Evolutionary conservation across 306 rosid species (phyloP).

Genomic region (Hippophae rhamnoides): DNA sequence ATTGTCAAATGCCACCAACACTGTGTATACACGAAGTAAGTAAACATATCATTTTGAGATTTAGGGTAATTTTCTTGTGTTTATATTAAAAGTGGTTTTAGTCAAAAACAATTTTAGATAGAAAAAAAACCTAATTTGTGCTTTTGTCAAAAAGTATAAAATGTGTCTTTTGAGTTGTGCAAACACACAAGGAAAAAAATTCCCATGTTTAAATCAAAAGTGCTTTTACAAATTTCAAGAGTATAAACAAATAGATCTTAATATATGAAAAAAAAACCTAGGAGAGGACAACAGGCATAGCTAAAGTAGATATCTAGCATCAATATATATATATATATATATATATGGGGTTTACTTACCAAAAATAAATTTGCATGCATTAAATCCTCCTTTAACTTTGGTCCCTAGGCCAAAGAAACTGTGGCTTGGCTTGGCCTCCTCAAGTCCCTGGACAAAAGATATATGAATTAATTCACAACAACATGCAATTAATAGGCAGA

Average conservation of each 20-base stretch:
- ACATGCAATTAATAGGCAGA: background rate
- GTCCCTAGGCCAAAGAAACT: conserved; percentile 21
- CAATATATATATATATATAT: background rate
- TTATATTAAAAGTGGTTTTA: too few relatives aligned
- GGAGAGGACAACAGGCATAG: background rate
- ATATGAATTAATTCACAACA: background rate
- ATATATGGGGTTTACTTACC: conserved; percentile 29
- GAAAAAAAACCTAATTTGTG: conserved; percentile 1
- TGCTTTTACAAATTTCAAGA: too few relatives aligned
- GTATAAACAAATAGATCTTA: background rate
- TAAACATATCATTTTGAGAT: too few relatives aligned
- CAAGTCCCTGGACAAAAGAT: conserved; percentile 20
- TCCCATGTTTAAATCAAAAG: too few relatives aligned
- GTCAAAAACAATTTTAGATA: background rate
- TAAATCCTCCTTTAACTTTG: conserved; percentile 57
- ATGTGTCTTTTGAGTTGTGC: too few relatives aligned
- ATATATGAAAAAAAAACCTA: background rate
- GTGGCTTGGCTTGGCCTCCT: conserved; percentile 24
- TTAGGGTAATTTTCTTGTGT: too few relatives aligned
- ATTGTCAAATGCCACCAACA: conserved; percentile 57
- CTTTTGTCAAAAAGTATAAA: background rate
- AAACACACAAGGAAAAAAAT: too few relatives aligned
- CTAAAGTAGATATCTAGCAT: too few relatives aligned
- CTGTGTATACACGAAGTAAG: conserved; percentile 15
- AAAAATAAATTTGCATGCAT: conserved; percentile 57